Evolutionary conservation across 2,329 filamentous ascomycete genomes (phyloP), one percentile per base, ranked within the genome.

Genomic region (Diaporthe sp.): DNA sequence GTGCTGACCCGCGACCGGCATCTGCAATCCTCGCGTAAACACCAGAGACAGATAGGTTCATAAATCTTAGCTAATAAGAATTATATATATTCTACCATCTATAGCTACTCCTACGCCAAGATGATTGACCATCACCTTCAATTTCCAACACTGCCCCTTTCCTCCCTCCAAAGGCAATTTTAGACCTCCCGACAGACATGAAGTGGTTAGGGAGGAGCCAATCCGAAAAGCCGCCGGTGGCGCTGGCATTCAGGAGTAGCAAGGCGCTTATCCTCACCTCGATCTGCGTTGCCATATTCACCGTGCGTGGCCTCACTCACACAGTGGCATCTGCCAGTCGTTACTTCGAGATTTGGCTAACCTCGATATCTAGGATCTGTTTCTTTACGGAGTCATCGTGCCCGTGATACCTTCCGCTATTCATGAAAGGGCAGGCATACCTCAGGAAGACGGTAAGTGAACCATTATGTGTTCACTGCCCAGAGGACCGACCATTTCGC

Each of bases 371-470:
- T 15, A 62, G 61, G 61, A 67, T 49, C 17, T 67, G 19, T 67
- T 67, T 67, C 61, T 67, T 49, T 67, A 67, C 9, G 61, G 61
- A 34, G 61, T 67, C 42, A 49, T 67, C 15, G 61, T 67, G 25
- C 61, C 25, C 17, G 61, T 67, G 19, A 67, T 49, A n/a, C 42
- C 61, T 49, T 49, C 61, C 10, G 61, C 61, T 34, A 49, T 67
- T 17, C 61, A 49, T 15, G 61, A 67, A 0, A 49, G 42, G 42
- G 61, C 61, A n/a, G 61, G 61, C 22, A 49, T 67, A 67, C 61
- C 61, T 12, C 6, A 67, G 42, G 42, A 67, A 67, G 61, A 67
- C 5, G 42, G 61, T 49, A 34, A 46, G 34, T 12, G 28, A 49
- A 46, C 15, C 37, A 44, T 25, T 28, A 37, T 62, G 37, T 6